phyloP scores from a whole-genome alignment of 345 rosid species.

The Syzygium jambos region DNA sequence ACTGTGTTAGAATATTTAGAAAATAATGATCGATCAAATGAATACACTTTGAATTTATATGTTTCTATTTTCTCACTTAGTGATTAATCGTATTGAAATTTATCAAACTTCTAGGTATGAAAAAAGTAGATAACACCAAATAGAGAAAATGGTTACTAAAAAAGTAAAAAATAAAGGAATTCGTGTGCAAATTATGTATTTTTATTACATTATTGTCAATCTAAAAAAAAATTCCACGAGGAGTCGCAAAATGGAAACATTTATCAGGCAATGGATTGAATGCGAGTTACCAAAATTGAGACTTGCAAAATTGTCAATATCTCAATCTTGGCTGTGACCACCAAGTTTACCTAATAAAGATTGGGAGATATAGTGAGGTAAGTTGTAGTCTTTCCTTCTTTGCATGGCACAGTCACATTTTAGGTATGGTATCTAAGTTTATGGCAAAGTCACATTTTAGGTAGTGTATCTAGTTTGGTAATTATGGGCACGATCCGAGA shows the following conservation, averaged over 20 bases:
- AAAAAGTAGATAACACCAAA: background rate
- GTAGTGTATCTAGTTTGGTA: background rate
- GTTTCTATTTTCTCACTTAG: background rate
- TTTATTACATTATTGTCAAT: background rate
- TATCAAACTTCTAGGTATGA: background rate
- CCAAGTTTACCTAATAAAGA: background rate
- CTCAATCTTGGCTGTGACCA: background rate
- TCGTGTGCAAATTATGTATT: background rate
- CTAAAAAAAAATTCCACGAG: too few relatives aligned
- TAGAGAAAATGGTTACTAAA: background rate
- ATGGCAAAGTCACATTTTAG: background rate
- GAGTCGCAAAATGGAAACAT: background rate
- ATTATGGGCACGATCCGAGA: background rate
- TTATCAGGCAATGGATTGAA: background rate
- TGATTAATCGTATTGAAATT: background rate
- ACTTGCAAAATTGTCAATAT: background rate
- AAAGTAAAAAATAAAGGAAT: background rate
- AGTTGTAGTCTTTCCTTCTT: background rate
- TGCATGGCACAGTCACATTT: background rate
- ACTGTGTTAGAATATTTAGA: too few relatives aligned
- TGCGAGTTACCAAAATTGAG: background rate
- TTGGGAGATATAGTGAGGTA: background rate
- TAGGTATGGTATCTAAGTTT: background rate
- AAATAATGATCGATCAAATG: background rate
- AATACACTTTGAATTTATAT: background rate